Base-by-base conservation (phyloP, 129 eudicot genomes). In the Cynara cardunculus region DNA sequence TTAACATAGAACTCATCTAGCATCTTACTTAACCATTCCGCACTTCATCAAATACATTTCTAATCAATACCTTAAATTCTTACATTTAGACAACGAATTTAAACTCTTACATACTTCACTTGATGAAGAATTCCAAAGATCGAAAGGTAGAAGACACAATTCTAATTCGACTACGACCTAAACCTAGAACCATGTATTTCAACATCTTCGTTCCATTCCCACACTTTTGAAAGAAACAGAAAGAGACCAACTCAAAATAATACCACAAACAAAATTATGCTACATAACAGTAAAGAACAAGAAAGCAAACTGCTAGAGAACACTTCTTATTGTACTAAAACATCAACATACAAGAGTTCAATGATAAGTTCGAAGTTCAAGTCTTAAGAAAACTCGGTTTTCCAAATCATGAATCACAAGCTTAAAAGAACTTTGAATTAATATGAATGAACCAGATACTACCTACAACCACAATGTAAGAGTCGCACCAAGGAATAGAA, bases 401-500 rank as follows among this genome's bases (percentile, higher is more conserved):
- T n/a, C n/a, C n/a, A n/a, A n/a, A n/a, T n/a, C n/a, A n/a, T n/a
- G n/a, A n/a, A n/a, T n/a, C n/a, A n/a, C n/a, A n/a, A n/a, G n/a
- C n/a, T n/a, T n/a, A n/a, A n/a, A n/a, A n/a, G n/a, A n/a, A n/a
- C n/a, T n/a, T n/a, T n/a, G n/a, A n/a, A n/a, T n/a, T n/a, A n/a
- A n/a, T n/a, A n/a, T n/a, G n/a, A 46, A 30, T 14, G 37, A 4
- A 21, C 3, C 26, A 16, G 69, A 6, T 21, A 37, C 31, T 31
- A 83, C 88, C 85, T 83, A 92, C 97, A 77, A 80, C 78, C 73
- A 92, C 87, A 84, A 88, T 88, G 78, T 92, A 95, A 46, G 91
- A 80, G 10, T 92, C 97, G 84, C 91, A 88, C 95, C 93, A 92
- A 1, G 97, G 97, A 62, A 92, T 88, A 31, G 87, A 87, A 85